Conservation (phyloP, 768 basidiomycete genomes). For the Suillus cothurnatus region DNA sequence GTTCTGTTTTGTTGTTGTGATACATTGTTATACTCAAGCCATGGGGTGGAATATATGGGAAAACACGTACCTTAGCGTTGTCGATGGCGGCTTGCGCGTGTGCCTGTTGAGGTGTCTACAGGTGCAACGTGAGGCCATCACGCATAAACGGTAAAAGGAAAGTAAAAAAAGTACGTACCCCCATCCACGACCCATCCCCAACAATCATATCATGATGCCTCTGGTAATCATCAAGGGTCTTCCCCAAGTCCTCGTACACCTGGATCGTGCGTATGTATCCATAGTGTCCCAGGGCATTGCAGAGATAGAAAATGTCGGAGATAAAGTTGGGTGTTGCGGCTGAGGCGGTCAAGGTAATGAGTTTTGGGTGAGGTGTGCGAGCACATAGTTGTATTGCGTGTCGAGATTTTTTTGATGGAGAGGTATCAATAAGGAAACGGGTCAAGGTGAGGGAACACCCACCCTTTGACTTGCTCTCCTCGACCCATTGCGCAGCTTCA, state of each 20-base stretch:
- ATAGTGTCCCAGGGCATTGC: constrained; percentile 86
- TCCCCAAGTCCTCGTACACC: constrained; percentile 69
- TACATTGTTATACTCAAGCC: neutral
- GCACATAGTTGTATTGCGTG: neutral
- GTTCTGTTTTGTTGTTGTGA: constrained; percentile 40
- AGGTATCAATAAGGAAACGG: neutral
- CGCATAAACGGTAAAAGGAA: neutral
- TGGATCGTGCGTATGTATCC: constrained; percentile 84
- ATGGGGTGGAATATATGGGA: neutral
- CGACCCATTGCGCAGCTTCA: constrained; percentile 76
- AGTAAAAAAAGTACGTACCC: constrained; percentile 52
- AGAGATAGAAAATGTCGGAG: constrained; percentile 91
- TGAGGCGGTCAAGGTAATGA: constrained; percentile 23
- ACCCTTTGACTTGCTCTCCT: constrained; percentile 54
- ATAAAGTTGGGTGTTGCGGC: constrained; percentile 87
- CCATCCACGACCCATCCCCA: constrained; percentile 81
- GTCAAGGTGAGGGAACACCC: neutral
- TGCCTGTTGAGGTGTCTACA: constrained; percentile 68
- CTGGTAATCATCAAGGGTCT: constrained; percentile 76
- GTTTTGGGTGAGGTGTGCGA: neutral
- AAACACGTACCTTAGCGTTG: constrained; percentile 62
- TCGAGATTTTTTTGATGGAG: neutral
- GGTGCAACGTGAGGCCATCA: neutral
- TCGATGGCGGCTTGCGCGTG: constrained; percentile 80
- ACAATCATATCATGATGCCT: constrained; percentile 75